phyloP scores from a whole-genome alignment of 108 stramenopile species.

The Skeletonema menzelii region DNA sequence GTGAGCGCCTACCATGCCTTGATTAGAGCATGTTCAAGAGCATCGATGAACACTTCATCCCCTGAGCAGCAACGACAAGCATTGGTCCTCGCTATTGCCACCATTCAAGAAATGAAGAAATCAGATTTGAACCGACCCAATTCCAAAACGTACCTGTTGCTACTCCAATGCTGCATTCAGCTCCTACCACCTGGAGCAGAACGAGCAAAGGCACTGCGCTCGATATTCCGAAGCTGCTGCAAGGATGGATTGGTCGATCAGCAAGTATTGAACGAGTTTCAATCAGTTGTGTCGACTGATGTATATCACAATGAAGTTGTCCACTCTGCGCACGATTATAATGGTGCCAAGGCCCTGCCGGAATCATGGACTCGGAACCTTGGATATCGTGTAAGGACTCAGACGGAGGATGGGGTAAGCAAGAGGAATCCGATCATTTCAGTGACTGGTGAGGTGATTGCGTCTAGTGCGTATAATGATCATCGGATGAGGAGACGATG shows the following conservation, averaged over 20 bases:
- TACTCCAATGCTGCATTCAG: conserved; percentile 59
- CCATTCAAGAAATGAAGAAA: conserved; percentile 49
- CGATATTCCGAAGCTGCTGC: conserved; percentile 67
- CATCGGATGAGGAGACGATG: conserved; percentile 73
- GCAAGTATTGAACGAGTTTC: conserved; percentile 55
- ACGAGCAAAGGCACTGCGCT: conserved; percentile 59
- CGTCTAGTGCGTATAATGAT: conserved; percentile 64
- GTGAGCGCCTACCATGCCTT: conserved; percentile 56
- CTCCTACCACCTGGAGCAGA: conserved; percentile 49
- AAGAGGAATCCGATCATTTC: conserved; percentile 61
- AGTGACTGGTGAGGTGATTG: conserved; percentile 60
- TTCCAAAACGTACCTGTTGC: conserved; percentile 58
- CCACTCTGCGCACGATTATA: conserved; percentile 38
- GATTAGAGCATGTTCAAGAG: conserved; percentile 54
- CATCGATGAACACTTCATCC: conserved; percentile 12
- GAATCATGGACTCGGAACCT: conserved; percentile 76
- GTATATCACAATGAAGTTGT: conserved; percentile 66
- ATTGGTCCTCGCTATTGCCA: conserved; percentile 45
- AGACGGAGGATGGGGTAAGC: conserved; percentile 26
- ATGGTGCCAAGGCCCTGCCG: conserved; percentile 52
- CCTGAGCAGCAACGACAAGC: conserved; percentile 19
- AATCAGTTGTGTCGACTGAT: conserved; percentile 50
- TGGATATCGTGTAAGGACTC: conserved; percentile 51
- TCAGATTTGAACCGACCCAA: conserved; percentile 50
- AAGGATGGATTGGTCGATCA: conserved; percentile 72